Base-by-base conservation (phyloP, 169 alveolate genomes). In the Plasmodium vivax region DNA sequence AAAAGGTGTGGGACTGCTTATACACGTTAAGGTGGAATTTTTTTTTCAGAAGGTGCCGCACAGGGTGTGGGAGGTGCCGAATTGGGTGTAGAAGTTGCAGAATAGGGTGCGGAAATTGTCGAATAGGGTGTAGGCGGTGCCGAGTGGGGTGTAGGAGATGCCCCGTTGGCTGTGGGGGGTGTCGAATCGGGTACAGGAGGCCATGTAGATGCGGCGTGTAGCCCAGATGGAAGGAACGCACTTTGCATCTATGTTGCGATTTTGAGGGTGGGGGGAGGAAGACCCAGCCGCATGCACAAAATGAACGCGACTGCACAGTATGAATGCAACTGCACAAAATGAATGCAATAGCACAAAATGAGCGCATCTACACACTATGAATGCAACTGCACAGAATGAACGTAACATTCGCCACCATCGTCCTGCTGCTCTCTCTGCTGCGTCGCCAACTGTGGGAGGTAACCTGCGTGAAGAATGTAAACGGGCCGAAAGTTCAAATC, bases 61-160 rank as follows among this genome's bases (percentile, higher is more conserved):
- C 77, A 68, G 77, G 77, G 77, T 68, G 77, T 68, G 77, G 77
- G 38, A 19, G 77, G 5, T 68, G 77, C 38, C 77, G 77, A 68
- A 68, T 68, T 68, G 77, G 77, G n/a, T 41, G 58, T 80, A 80
- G 85, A 80, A 80, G 58, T 41, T 80, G 85, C 27, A 19, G 77
- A 68, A 68, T 68, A 68, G 77, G 77, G 77, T 68, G 77, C 38
- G 77, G 77, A 68, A 68, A 68, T 68, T 68, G 77, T 68, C 77
- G 77, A 68, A 19, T 68, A 19, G 77, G 77, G 77, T 68, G 77
- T 30, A 68, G 77, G n/a, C 32, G 77, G 77, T 68, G 77, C 27
- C 77, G 77, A 68, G 77, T 68, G 77, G 77, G 77, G 77, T 68
- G 77, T 68, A 68, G 77, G 77, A 68, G 77, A 68, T 68, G 77